Conservation (phyloP, 2,329 filamentous ascomycete genomes). For the Parastagonospora avenae region DNA sequence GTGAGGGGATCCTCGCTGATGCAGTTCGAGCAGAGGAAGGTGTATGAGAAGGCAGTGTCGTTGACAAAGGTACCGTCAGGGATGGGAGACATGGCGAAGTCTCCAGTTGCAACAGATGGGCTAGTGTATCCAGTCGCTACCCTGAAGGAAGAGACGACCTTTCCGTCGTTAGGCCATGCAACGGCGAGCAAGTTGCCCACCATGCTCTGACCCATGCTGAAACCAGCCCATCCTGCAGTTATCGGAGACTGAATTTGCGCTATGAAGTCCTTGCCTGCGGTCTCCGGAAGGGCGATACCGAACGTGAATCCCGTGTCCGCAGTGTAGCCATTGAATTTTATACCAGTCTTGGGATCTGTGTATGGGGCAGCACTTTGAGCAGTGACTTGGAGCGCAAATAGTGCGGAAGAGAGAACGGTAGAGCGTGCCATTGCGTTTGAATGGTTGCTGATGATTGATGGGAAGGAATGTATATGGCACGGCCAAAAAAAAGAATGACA, state of each 20-base stretch:
- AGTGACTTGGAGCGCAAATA: constrained; percentile 29
- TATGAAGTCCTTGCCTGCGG: constrained; percentile 58
- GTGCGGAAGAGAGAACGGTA: constrained; percentile 30
- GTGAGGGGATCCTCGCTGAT: constrained; percentile 29
- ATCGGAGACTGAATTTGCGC: constrained; percentile 55
- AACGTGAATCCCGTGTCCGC: constrained; percentile 52
- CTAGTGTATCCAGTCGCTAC: constrained; percentile 56
- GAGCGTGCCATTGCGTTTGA: constrained; percentile 32
- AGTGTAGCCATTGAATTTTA: constrained; percentile 40
- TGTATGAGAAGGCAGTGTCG: constrained; percentile 60
- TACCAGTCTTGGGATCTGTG: constrained; percentile 40
- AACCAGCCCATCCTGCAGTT: constrained; percentile 57
- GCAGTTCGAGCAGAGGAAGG: constrained; percentile 57
- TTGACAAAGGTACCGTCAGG: constrained; percentile 59
- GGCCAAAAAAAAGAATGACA: constrained; percentile 31
- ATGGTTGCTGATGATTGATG: constrained; percentile 5
- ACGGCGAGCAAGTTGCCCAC: constrained; percentile 56
- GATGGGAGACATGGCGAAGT: constrained; percentile 53
- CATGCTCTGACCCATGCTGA: constrained; percentile 58
- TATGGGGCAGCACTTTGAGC: constrained; percentile 34
- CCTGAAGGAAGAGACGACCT: constrained; percentile 55
- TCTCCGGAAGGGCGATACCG: constrained; percentile 59
- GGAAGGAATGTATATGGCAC: constrained; percentile 28
- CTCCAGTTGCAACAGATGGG: constrained; percentile 52
- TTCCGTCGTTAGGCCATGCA: constrained; percentile 58